Percentiles rank a stretch among this genome's conserved stretches.
phyloP scores from a whole-genome alignment of 306 rosid species.

The Acmispon strigosus region DNA sequence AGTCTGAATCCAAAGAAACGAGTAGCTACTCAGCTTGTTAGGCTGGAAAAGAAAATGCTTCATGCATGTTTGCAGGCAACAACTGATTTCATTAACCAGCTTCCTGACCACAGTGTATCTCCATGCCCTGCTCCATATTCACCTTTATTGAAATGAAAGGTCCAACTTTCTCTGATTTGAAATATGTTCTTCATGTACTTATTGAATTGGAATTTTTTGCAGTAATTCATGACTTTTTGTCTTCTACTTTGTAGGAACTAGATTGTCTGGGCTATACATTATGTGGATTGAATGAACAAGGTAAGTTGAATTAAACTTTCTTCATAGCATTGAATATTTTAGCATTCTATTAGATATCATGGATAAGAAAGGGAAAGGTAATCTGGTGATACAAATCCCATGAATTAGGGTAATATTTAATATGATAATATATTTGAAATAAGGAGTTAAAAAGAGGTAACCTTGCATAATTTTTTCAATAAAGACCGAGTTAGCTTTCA shows the following conservation, averaged over 20 bases:
- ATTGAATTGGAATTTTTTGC: neutral
- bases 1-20: constrained; percentile 72
- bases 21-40: constrained; percentile 78
- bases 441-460: neutral
- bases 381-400: neutral
- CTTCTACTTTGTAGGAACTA: constrained; percentile 15
- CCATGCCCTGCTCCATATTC: constrained; percentile 91
- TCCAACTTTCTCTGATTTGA: neutral
- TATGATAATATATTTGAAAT: neutral
- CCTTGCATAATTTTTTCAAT: neutral
- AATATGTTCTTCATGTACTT: neutral
- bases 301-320: constrained; percentile 23
- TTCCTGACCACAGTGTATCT: constrained; percentile 72
- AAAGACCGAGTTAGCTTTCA: neutral
- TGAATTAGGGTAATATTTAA: neutral
- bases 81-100: constrained; percentile 49
- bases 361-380: neutral
- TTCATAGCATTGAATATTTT: neutral
- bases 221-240: neutral
- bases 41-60: constrained; percentile 82
- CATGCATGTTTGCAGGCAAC: constrained; percentile 79
- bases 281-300: constrained; percentile 16
- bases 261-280: constrained; percentile 18
- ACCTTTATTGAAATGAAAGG: constrained; percentile 71
- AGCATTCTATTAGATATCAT: constrained; percentile 1